These are phyloP conservation scores for Jamesozyma jinghongensis DNA, from an alignment of 805 yeast genomes.

Conservation along the genomic window DNA sequence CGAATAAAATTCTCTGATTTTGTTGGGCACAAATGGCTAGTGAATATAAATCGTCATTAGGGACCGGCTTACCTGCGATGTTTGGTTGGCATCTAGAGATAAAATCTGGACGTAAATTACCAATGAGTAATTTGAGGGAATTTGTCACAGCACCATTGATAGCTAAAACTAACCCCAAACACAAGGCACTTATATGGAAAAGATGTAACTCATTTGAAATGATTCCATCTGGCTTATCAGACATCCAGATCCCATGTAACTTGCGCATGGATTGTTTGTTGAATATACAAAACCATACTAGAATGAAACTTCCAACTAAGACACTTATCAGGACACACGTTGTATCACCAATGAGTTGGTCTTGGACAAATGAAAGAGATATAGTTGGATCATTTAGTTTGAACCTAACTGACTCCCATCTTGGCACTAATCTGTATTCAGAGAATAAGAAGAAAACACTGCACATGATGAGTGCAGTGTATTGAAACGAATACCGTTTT, in stretches of 20 bases:
- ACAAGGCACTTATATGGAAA: slow-evolving; percentile 15
- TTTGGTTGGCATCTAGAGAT: slow-evolving; percentile 21
- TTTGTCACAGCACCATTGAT: slow-evolving; percentile 23
- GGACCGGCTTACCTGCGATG: slow-evolving; percentile 2
- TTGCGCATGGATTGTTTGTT: slow-evolving; percentile 5
- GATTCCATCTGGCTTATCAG: slow-evolving; percentile 10
- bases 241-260: slow-evolving; percentile 5
- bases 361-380: slow-evolving; percentile 11
- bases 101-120: slow-evolving; percentile 27
- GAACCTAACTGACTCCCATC: slow-evolving; percentile 9
- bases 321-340: slow-evolving; percentile 17
- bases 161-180: slow-evolving; percentile 15
- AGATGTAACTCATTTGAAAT: slow-evolving; percentile 18
- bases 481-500: slow-evolving; percentile 8
- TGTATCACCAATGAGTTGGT: slow-evolving; percentile 17
- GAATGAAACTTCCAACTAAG: slow-evolving; percentile 5
- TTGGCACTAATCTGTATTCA: slow-evolving; percentile 14
- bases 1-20: slow-evolving; percentile 14
- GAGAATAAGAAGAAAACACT: slow-evolving; percentile 10
- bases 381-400: slow-evolving; percentile 12
- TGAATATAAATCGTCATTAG: slow-evolving; percentile 4
- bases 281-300: slow-evolving; percentile 13
- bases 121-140: slow-evolving; percentile 18
- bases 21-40: slow-evolving; percentile 16
- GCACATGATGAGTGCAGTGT: slow-evolving; percentile 9